Base-by-base conservation (phyloP, 2,329 filamentous ascomycete genomes). In the Aspergillus fischeri region DNA sequence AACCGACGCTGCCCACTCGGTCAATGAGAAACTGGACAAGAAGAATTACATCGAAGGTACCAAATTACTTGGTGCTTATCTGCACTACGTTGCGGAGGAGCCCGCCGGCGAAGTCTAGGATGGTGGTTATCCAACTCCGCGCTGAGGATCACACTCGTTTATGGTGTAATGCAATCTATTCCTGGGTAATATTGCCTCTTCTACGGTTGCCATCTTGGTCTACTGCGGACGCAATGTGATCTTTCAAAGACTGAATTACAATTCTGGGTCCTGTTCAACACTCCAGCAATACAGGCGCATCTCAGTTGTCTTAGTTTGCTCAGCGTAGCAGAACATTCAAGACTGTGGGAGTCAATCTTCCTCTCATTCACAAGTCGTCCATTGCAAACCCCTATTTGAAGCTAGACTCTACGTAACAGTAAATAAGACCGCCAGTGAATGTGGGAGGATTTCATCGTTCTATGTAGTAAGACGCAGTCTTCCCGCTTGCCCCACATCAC, bases 21-120 rank as follows among this genome's bases (percentile, higher is more conserved):
- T 97, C 77, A 99, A 99, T 75, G 94, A 97, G 85, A 97, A 96
- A 83, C 82, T 99, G 57, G 94, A 99, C 76, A 92, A 90, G 83
- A 86, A 85, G 72, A 99, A 99, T 79, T 99, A 99, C 75, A 96
- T 99, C 70, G 92, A 99, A 81, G 94, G 94, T 51, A 97, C 90
- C 68, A 99, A 99, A 85, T 78, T 99, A 61, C 78, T 99, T 57
- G 94, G 94, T 50, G 90, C 93, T 3, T 99, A 99, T 74, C 79
- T 99, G 71, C 93, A 97, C 78, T 97, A 97, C 67, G 92, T 96
- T 63, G 92, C 92, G 1, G 91, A 93, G 73, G 94, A 99, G 82
- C 86, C 90, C 42, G 86, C 81, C 21, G 5, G 20, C 11, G 20
- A 27, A 24, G 70, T 61, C 52, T 25, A 55, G 55, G 50, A 66